These are phyloP conservation scores for Colletotrichum sp. DNA, from an alignment of 2,329 filamentous ascomycete genomes.

Conservation along the genomic window DNA sequence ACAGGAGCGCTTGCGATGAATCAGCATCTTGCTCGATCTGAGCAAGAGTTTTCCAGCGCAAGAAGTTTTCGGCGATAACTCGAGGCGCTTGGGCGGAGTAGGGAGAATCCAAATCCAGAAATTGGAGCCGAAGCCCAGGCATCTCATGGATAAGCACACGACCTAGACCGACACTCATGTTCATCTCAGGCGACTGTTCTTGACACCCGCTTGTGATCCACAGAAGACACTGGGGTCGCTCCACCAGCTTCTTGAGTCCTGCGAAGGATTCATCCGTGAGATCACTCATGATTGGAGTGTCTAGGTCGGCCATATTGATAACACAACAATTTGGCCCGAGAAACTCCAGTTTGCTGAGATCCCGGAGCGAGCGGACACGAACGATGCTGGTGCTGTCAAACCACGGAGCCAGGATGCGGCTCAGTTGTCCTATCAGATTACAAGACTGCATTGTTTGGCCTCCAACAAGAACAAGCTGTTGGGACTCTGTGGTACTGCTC, in stretches of 20 bases:
- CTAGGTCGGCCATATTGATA: background rate
- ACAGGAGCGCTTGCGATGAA: background rate
- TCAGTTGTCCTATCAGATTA: background rate
- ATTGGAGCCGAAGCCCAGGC: background rate
- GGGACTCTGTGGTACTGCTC: background rate
- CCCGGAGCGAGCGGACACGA: background rate
- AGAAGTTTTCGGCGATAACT: background rate
- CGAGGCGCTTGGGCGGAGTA: background rate
- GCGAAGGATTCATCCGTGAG: slow-evolving; percentile 31
- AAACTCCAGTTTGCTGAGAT: background rate
- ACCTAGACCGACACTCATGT: slow-evolving; percentile 17
- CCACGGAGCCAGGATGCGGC: background rate
- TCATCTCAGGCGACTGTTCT: slow-evolving; percentile 15
- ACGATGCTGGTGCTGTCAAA: background rate
- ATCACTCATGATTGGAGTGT: slow-evolving; percentile 29
- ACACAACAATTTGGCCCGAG: background rate
- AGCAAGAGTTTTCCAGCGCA: background rate
- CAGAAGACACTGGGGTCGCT: slow-evolving; percentile 14
- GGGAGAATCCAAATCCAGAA: slow-evolving; percentile 1
- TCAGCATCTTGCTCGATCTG: background rate
- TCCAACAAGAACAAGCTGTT: background rate
- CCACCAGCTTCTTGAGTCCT: slow-evolving; percentile 20
- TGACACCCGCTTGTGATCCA: slow-evolving; percentile 23
- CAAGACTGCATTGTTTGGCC: background rate
- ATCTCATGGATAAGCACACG: slow-evolving; percentile 4